These are phyloP conservation scores for Euptelea pleiosperma DNA, from an alignment of 164 flowering plant genomes.

Conservation along the genomic window DNA sequence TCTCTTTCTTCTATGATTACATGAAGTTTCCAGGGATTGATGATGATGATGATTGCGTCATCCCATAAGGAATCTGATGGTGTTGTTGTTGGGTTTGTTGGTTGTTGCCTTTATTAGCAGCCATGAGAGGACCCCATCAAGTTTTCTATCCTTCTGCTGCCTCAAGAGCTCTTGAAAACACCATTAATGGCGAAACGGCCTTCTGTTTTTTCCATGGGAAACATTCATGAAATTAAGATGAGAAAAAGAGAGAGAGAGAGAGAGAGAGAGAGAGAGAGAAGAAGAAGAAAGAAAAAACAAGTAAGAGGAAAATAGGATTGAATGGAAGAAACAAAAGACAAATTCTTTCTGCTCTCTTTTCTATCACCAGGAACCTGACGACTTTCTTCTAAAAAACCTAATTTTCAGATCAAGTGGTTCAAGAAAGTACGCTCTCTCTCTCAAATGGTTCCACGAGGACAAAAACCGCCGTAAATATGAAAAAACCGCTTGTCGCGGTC, in stretches of 20 bases:
- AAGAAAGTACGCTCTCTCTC: slow-evolving; percentile 22
- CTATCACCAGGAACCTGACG: slow-evolving; percentile 24
- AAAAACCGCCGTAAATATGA: slow-evolving; percentile 29
- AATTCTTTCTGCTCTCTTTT: slow-evolving; percentile 18
- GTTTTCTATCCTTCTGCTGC: too few species aligned
- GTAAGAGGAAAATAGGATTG: too few species aligned
- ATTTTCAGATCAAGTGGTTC: slow-evolving; percentile 44
- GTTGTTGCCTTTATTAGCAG: slow-evolving; percentile 26
- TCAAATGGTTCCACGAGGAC: slow-evolving; percentile 18
- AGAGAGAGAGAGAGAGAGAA: too few species aligned
- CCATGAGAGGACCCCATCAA: too few species aligned
- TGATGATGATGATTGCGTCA: slow-evolving; percentile 67
- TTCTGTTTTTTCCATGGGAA: slow-evolving; percentile 13
- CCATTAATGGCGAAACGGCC: slow-evolving; percentile 43
- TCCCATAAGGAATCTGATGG: slow-evolving; percentile 51
- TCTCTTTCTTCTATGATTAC: slow-evolving; percentile 30
- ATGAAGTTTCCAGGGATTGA: slow-evolving; percentile 49
- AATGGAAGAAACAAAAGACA: slow-evolving; percentile 33
- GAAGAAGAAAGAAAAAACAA: too few species aligned
- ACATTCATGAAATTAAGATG: too few species aligned
- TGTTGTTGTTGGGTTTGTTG: slow-evolving; percentile 17
- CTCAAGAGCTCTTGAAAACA: slow-evolving; percentile 20
- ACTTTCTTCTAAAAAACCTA: slow-evolving; percentile 30
- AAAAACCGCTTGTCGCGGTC: slow-evolving; percentile 17
- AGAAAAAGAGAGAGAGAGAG: too few species aligned